Evolutionary conservation across 257 asterid species (phyloP), one percentile per base, ranked within the genome.

Genomic region (Solanum chiquidenum): DNA sequence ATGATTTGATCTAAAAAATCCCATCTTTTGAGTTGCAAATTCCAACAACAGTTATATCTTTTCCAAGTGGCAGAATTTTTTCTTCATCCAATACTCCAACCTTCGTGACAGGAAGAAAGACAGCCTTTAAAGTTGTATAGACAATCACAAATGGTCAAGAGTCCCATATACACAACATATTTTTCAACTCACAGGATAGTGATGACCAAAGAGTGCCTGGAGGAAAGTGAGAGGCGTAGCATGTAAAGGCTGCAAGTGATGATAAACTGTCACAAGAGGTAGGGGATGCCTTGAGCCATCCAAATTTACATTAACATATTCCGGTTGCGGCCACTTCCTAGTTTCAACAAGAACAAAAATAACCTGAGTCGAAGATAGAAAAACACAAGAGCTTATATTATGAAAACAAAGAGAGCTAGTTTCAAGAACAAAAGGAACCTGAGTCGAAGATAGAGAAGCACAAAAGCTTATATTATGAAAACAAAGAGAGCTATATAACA

Each of bases 351-450:
- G 94, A 90, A 94, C 64, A 91, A 95, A 97, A 3, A 98, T 98
- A 90, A 96, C 99, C 99, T 97, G 94, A 69, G 23, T 71, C 60
- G 69, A 42, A 87, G 74, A 86, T 23, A 38, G 60, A 64, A 16
- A 25, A 31, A 16, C 33, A 66, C 76, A 37, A 52, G 27, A 10
- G 68, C 33, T 23, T n/a, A 84, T 8, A 16, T 55, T 12, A 38
- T 9, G 55, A 58, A 14, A 77, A 6, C 35, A 80, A 27, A 80
- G 85, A 80, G 27, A 49, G 60, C 92, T 95, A 23, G 86, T 88
- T 83, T 94, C 98, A 87, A 97, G 95, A 90, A 94, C 49, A 91
- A 95, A 97, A 4, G 99, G 99, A 90, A 95, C 99, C 99, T 95
- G 94, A 69, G 25, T 71, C 75, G 82, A 40, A 86, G 80, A 87